Conservation (phyloP, 805 yeast species). For the Candida takata region DNA sequence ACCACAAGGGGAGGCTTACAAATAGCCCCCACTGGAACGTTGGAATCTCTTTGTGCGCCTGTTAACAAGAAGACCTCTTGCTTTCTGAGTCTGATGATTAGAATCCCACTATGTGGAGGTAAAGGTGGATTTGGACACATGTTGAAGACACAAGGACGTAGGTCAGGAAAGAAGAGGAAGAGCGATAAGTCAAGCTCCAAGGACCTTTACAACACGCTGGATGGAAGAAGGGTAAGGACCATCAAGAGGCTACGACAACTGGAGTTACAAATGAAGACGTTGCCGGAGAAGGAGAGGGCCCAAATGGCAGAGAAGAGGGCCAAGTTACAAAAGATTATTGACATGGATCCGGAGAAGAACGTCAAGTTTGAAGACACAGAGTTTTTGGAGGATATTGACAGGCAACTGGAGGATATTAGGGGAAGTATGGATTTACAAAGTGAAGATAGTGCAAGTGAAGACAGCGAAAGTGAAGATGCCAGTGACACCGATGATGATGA, state of each 20-base stretch:
- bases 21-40: no score
- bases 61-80: no score
- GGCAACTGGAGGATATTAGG: slow-evolving; percentile 29
- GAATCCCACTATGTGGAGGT: slow-evolving; percentile 38
- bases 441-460: slow-evolving; percentile 3
- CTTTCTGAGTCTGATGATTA: slow-evolving; percentile 26
- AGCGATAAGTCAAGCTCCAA: slow-evolving; percentile 19
- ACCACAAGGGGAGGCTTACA: no score
- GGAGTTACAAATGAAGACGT: slow-evolving; percentile 21
- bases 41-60: no score
- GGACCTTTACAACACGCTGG: slow-evolving; percentile 33
- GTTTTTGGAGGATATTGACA: slow-evolving; percentile 33
- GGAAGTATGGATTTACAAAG: slow-evolving; percentile 6
- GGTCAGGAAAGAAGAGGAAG: slow-evolving; percentile 27
- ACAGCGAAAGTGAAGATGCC: slow-evolving; percentile 4
- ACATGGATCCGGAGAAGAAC: slow-evolving; percentile 22
- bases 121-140: slow-evolving; percentile 45
- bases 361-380: slow-evolving; percentile 31
- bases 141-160: slow-evolving; percentile 34
- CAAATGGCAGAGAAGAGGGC: slow-evolving; percentile 29
- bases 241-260: slow-evolving; percentile 31
- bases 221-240: slow-evolving; percentile 33
- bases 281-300: slow-evolving; percentile 13
- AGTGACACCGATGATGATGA: slow-evolving; percentile 1
- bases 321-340: slow-evolving; percentile 29